Conservation (phyloP, 2,329 filamentous ascomycete genomes). For the Claviceps spartinae region DNA sequence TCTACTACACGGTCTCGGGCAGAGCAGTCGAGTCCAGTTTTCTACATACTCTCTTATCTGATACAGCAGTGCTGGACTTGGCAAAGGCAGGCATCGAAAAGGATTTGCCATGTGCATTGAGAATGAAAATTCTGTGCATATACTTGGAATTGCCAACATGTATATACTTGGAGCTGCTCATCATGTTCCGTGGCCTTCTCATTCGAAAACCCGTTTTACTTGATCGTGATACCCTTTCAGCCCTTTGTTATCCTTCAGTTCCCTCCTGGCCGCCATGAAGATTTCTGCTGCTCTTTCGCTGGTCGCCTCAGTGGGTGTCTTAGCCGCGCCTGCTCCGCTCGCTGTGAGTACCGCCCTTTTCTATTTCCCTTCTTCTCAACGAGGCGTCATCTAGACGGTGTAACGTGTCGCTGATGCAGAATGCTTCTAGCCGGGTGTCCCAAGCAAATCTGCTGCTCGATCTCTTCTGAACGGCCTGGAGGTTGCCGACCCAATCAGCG, state of each 20-base stretch:
- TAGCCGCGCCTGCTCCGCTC: slow-evolving; percentile 15
- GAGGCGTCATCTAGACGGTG: background rate
- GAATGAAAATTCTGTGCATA: background rate
- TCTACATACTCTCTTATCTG: no score
- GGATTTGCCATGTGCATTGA: background rate
- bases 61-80: no score
- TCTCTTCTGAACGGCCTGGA: slow-evolving; percentile 44
- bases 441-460: slow-evolving; percentile 41
- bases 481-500: slow-evolving; percentile 40
- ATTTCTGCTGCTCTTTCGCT: slow-evolving; percentile 15
- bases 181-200: no score
- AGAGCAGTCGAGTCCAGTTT: no score
- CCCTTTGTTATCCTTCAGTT: no score
- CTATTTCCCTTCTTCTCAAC: background rate
- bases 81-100: no score
- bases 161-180: no score
- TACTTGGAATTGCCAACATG: no score
- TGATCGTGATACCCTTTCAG: no score
- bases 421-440: slow-evolving; percentile 42
- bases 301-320: slow-evolving; percentile 12
- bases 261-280: slow-evolving; percentile 15
- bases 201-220: no score
- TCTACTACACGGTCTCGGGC: no score
- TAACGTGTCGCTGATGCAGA: background rate
- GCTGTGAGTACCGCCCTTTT: slow-evolving; percentile 11